These are phyloP conservation scores for Globisporangium middletonii DNA, from an alignment of 352 stramenopile species.

Conservation along the genomic window DNA sequence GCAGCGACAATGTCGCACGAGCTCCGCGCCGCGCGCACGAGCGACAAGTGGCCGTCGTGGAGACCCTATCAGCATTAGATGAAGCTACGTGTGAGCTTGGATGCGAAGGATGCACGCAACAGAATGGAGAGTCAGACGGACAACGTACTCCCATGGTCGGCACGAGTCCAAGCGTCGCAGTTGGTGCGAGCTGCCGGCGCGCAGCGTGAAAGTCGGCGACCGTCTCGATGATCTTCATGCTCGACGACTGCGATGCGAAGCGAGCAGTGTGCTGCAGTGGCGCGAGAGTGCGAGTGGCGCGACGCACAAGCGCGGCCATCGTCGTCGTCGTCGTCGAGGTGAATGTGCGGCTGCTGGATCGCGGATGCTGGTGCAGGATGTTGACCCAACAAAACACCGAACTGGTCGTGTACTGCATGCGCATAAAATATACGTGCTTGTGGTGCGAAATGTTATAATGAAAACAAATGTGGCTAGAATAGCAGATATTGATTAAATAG, in stretches of 20 bases:
- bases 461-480: no score
- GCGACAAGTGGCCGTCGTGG: conserved; percentile 93
- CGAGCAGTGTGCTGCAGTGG: neutral
- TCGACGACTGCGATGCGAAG: conserved; percentile 6
- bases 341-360: no score
- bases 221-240: conserved; percentile 34
- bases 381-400: no score
- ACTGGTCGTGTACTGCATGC: no score
- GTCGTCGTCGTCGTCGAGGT: no score
- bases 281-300: neutral
- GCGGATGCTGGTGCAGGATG: no score
- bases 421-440: no score
- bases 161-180: conserved; percentile 92
- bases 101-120: neutral
- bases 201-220: conserved; percentile 46
- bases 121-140: neutral
- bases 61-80: conserved; percentile 60
- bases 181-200: conserved; percentile 39
- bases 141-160: conserved; percentile 96
- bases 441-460: no score
- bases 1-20: conserved; percentile 93
- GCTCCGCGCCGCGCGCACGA: conserved; percentile 82
- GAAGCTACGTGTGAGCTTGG: neutral
- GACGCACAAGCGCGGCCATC: neutral
- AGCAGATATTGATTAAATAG: no score